Percentiles rank a stretch among this genome's conserved stretches.
Evolutionary conservation across 2,329 filamentous ascomycete species (phyloP).

Genomic region (Aspergillus bombycis): DNA sequence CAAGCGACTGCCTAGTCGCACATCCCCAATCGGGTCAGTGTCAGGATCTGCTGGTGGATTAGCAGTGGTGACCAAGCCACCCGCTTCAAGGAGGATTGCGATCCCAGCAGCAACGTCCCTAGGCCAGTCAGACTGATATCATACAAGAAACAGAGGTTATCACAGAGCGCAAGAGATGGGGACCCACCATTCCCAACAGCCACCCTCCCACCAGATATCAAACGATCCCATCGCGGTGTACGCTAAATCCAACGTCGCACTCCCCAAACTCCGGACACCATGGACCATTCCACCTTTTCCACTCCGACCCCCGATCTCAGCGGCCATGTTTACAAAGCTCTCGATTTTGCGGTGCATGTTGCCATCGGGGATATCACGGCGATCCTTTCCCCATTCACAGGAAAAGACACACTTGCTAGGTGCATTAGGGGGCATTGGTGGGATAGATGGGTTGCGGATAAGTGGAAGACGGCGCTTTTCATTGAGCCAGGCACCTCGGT

Average conservation of each 20-base stretch:
- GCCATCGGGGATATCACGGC: conserved; percentile 65
- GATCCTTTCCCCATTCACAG: conserved; percentile 80
- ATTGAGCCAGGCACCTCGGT: conserved; percentile 71
- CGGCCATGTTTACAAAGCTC: conserved; percentile 75
- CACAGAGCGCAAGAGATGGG: neutral
- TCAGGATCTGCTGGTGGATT: conserved; percentile 66
- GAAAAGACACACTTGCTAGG: conserved; percentile 72
- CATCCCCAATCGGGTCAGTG: conserved; percentile 61
- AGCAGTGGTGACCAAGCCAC: conserved; percentile 72
- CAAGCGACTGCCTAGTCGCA: conserved; percentile 66
- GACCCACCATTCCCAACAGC: conserved; percentile 75
- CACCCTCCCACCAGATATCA: conserved; percentile 83
- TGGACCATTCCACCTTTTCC: conserved; percentile 80
- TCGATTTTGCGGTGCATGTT: conserved; percentile 74
- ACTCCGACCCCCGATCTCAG: conserved; percentile 63
- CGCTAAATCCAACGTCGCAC: conserved; percentile 73
- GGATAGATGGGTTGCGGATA: conserved; percentile 60
- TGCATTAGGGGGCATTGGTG: conserved; percentile 65
- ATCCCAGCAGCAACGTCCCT: conserved; percentile 76
- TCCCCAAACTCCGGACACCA: conserved; percentile 71
- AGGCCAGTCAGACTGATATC: conserved; percentile 6
- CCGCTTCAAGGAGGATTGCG: conserved; percentile 72
- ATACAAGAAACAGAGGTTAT: neutral
- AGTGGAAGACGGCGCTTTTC: conserved; percentile 66
- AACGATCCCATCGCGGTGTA: conserved; percentile 76